Evolutionary conservation across 495 filamentous ascomycete genomes (phyloP).

Genomic region (Hypoxylon crocopeplum): DNA sequence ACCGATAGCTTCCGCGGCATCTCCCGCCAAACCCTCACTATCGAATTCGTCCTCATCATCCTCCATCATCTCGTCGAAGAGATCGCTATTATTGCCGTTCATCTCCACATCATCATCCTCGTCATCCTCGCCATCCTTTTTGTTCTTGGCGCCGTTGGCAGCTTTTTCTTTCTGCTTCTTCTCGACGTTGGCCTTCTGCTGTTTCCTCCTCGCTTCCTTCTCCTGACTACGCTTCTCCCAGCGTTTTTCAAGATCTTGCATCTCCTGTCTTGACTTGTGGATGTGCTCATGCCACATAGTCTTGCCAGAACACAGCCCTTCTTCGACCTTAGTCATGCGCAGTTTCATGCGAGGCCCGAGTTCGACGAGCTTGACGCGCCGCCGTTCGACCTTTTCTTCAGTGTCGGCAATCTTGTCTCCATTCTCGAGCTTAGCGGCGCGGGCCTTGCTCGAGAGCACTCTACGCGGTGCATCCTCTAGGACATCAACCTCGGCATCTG

Average conservation of each 20-base stretch:
- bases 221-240: slow-evolving; percentile 81
- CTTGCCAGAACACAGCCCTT: slow-evolving; percentile 87
- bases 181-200: slow-evolving; percentile 87
- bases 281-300: slow-evolving; percentile 98
- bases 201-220: slow-evolving; percentile 79
- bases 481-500: slow-evolving; percentile 95
- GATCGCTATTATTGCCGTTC: slow-evolving; percentile 57
- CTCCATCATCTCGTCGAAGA: slow-evolving; percentile 62
- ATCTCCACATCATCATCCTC: slow-evolving; percentile 67
- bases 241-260: slow-evolving; percentile 74
- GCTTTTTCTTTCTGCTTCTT: slow-evolving; percentile 70
- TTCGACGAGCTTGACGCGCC: slow-evolving; percentile 89
- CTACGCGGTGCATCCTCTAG: slow-evolving; percentile 74
- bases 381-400: slow-evolving; percentile 68
- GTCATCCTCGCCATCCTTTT: slow-evolving; percentile 59
- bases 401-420: slow-evolving; percentile 38
- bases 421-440: slow-evolving; percentile 48
- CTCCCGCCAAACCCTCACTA: slow-evolving; percentile 60
- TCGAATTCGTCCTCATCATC: slow-evolving; percentile 61
- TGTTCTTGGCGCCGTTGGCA: slow-evolving; percentile 48
- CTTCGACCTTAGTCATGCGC: slow-evolving; percentile 93
- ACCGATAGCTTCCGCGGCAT: slow-evolving; percentile 66
- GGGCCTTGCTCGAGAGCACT: slow-evolving; percentile 67
- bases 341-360: slow-evolving; percentile 89
- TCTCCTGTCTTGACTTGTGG: slow-evolving; percentile 78